Evolutionary conservation across 768 basidiomycete species (phyloP).

Genomic region (Auricularia auricula-judae): DNA sequence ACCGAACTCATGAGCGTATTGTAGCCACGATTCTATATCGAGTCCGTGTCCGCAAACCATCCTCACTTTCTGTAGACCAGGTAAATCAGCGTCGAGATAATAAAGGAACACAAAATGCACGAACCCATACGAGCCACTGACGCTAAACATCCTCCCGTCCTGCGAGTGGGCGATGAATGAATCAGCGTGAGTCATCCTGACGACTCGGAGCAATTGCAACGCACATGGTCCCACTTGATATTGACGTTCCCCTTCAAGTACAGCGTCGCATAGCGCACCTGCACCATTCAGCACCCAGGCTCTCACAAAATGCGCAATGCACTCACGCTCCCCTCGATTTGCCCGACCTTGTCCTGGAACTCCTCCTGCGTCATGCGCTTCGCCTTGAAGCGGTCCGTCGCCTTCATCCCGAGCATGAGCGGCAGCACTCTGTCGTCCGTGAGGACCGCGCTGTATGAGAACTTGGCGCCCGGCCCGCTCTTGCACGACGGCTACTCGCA

Average conservation of each 20-base stretch:
- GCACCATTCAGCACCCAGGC: too few species aligned
- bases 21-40: too few species aligned
- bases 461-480: neutral
- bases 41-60: too few species aligned
- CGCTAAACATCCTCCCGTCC: too few species aligned
- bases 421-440: neutral
- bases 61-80: too few species aligned
- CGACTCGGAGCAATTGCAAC: neutral
- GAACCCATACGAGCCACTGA: too few species aligned
- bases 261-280: neutral
- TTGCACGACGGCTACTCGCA: neutral
- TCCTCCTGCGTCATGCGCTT: neutral
- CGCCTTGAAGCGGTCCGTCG: constrained; percentile 1
- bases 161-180: too few species aligned
- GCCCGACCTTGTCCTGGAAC: neutral
- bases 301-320: too few species aligned
- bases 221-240: neutral
- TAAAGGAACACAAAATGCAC: too few species aligned
- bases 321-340: neutral
- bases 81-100: too few species aligned
- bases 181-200: too few species aligned
- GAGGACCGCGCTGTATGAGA: neutral
- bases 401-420: neutral
- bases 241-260: neutral
- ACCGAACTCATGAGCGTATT: too few species aligned